phyloP scores from a whole-genome alignment of 495 filamentous ascomycete genomes.

The Aspergillus sclerotiicarbonarius region DNA sequence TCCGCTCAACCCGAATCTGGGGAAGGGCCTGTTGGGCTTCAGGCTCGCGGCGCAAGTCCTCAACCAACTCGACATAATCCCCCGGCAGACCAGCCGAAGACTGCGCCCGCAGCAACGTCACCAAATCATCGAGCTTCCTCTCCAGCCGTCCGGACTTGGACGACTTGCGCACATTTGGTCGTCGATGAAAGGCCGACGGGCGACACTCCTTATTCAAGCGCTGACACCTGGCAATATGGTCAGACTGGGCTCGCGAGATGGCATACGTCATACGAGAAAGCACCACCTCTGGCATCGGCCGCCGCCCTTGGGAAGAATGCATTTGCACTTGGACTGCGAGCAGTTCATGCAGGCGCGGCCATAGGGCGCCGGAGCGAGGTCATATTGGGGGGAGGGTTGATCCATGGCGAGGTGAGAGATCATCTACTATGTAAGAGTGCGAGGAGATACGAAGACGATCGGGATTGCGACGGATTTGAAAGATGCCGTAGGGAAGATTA shows the following conservation, averaged over 20 bases:
- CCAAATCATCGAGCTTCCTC: conserved; percentile 3
- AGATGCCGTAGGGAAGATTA: neutral
- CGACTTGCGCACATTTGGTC: neutral
- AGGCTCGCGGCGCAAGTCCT: neutral
- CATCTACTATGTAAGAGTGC: too few species aligned
- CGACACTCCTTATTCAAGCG: conserved; percentile 3
- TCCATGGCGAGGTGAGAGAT: conserved; percentile 1
- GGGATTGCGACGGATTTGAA: neutral
- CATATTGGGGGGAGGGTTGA: neutral
- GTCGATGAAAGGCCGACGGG: neutral
- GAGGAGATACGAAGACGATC: neutral
- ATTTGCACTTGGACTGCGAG: conserved; percentile 4
- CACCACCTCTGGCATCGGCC: conserved; percentile 2
- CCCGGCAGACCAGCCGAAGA: neutral
- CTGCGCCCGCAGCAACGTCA: conserved; percentile 1
- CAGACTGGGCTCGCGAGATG: neutral
- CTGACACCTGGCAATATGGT: neutral
- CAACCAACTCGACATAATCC: neutral
- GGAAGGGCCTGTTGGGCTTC: neutral
- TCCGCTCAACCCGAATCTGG: neutral
- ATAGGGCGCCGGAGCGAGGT: conserved; percentile 1
- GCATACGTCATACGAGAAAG: neutral
- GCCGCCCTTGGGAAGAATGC: neutral
- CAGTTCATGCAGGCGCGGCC: conserved; percentile 6
- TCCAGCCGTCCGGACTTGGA: conserved; percentile 1